A percentile compares a stretch with the other conserved stretches of the same genome.
Conservation (phyloP, 1,139 yeast species). For the Sugiyamaella xylanicola region DNA sequence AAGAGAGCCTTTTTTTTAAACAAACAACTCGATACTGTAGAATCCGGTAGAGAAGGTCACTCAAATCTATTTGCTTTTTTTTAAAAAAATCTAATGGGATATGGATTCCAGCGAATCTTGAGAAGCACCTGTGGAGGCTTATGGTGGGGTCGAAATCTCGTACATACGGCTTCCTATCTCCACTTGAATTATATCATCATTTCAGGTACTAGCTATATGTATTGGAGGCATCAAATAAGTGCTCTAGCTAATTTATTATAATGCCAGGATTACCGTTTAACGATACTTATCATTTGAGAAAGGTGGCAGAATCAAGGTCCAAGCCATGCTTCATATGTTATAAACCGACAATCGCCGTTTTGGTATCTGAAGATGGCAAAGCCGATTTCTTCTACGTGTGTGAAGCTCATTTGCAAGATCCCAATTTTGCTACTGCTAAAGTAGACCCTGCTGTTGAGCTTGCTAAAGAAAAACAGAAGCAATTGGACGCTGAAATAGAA, state of each 20-base stretch:
- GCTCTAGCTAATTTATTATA: neutral
- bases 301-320: slow-evolving; percentile 58
- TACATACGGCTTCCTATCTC: neutral
- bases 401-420: slow-evolving; percentile 61
- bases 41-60: too few species aligned
- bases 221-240: too few species aligned
- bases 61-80: too few species aligned
- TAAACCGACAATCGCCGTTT: slow-evolving; percentile 63
- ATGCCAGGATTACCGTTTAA: slow-evolving; percentile 43
- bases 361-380: slow-evolving; percentile 52
- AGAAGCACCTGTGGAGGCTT: neutral
- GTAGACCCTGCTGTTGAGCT: slow-evolving; percentile 52
- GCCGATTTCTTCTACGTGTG: slow-evolving; percentile 73
- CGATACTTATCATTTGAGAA: slow-evolving; percentile 56
- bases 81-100: neutral
- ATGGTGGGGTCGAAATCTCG: too few species aligned
- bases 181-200: too few species aligned
- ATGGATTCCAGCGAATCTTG: neutral
- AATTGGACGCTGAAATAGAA: slow-evolving; percentile 49
- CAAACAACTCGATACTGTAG: too few species aligned
- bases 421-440: slow-evolving; percentile 60
- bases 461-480: slow-evolving; percentile 47
- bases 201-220: neutral
- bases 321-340: slow-evolving; percentile 68
- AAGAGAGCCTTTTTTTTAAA: too few species aligned